Evolutionary conservation across 257 asterid genomes (phyloP).

Genomic region (Ligustrum vulgare): DNA sequence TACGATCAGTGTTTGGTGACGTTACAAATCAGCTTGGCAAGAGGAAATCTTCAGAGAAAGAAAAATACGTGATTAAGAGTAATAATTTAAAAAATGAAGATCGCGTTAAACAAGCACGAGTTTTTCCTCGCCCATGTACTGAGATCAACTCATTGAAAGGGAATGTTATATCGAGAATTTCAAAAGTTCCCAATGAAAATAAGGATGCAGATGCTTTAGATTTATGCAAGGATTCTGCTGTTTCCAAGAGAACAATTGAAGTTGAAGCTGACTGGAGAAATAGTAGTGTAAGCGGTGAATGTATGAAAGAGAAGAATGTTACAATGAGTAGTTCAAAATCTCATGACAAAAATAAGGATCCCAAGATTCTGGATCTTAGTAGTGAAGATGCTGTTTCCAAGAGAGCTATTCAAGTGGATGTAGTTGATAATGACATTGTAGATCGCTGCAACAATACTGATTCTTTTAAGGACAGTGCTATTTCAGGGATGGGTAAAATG

Average conservation of each 20-base stretch:
- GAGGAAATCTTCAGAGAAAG: slow-evolving; percentile 43
- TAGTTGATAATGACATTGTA: slow-evolving; percentile 13
- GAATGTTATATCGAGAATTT: slow-evolving; percentile 37
- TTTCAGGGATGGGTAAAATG: neutral
- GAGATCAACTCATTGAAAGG: slow-evolving; percentile 49
- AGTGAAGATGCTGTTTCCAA: slow-evolving; percentile 21
- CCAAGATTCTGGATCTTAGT: slow-evolving; percentile 6
- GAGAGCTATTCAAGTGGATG: slow-evolving; percentile 12
- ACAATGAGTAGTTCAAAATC: neutral
- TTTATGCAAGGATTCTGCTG: slow-evolving; percentile 16
- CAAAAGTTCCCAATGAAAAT: slow-evolving; percentile 31
- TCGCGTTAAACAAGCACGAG: slow-evolving; percentile 37
- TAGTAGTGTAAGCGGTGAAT: slow-evolving; percentile 11
- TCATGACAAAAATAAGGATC: slow-evolving; percentile 8
- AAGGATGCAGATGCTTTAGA: slow-evolving; percentile 22
- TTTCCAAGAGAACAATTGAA: slow-evolving; percentile 21
- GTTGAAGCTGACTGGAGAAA: slow-evolving; percentile 21
- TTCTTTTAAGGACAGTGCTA: neutral
- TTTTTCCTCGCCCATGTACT: slow-evolving; percentile 38
- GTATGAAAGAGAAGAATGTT: slow-evolving; percentile 14
- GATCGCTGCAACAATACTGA: slow-evolving; percentile 2
- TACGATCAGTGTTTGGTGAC: slow-evolving; percentile 50
- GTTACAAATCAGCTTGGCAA: slow-evolving; percentile 59
- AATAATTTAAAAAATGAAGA: slow-evolving; percentile 28
- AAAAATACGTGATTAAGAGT: slow-evolving; percentile 23